Evolutionary conservation across 2,329 filamentous ascomycete genomes (phyloP), one percentile per base, ranked within the genome.

Genomic region (Claviceps lovelessii): DNA sequence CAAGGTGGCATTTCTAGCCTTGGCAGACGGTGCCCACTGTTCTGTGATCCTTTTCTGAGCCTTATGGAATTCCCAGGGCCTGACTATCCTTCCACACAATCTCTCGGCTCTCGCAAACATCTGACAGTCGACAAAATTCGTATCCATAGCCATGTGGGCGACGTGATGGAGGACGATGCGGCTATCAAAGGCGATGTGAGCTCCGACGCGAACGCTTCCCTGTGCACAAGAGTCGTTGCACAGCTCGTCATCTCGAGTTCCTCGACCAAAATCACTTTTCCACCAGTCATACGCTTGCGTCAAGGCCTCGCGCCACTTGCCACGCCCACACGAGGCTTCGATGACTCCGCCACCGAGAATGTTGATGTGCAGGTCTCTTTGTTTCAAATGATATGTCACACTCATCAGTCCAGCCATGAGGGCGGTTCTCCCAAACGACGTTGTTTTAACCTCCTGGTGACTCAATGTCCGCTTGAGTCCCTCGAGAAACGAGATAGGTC

Each of bases 121-220:
- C 70, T 97, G 91, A 63, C 90, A 91, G 67, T 97, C 91, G n/a
- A 95, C 88, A 54, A 97, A 89, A 65, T 97, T 91, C 29, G 95
- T 90, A 65, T 97, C 90, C 79, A 95, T 95, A 3, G 90, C 89
- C 88, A 98, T 96, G 68, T 97, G 93, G 0, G 93, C 93, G 13
- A 98, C 75, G 63, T 95, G 89, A 65, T 97, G 90, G 48, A 97
- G 75, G 33, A 95, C 91, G 2, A 86, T 94, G 23, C 89, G 82
- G 58, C 86, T 90, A 67, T 96, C 89, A 62, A 93, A 91, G 35
- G 94, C 84, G 15, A 79, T 71, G 55, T 76, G 80, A 52, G 74
- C 70, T 56, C 81, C 76, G 61, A 84, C 84, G 58, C 86, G 85
- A 23, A 23, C 23, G 23, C 62, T 86, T 84, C 67, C 11, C 13